phyloP scores from a whole-genome alignment of 2,329 filamentous ascomycete genomes.

The Xylariaceae sp. region DNA sequence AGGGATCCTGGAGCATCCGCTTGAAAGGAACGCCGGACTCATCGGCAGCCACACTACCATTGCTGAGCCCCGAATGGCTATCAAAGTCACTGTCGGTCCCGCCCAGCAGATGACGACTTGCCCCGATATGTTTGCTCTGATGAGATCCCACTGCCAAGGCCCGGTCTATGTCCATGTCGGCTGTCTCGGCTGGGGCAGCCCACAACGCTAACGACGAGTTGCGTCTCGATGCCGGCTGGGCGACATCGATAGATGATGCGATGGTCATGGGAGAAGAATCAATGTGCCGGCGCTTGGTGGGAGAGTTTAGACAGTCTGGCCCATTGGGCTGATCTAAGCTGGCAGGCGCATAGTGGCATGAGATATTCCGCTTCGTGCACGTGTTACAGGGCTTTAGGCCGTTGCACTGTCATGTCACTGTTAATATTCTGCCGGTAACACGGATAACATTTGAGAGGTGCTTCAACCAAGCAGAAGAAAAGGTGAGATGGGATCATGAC shows the following conservation, averaged over 20 bases:
- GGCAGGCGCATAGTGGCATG: constrained; percentile 39
- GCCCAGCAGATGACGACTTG: constrained; percentile 15
- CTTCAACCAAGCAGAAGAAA: too few species aligned
- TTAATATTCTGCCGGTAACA: too few species aligned
- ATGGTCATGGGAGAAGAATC: constrained; percentile 25
- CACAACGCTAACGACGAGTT: constrained; percentile 22
- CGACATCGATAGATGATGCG: constrained; percentile 26
- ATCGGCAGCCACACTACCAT: constrained; percentile 44
- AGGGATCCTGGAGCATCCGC: constrained; percentile 55
- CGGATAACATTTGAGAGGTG: too few species aligned
- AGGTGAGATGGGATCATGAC: too few species aligned
- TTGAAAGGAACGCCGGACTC: constrained; percentile 50
- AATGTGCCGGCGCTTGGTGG: constrained; percentile 33
- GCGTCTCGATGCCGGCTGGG: constrained; percentile 24
- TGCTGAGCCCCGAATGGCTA: constrained; percentile 33
- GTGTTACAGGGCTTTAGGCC: constrained; percentile 52
- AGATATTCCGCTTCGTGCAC: constrained; percentile 48
- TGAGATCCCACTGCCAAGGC: constrained; percentile 12
- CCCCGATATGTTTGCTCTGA: constrained; percentile 19
- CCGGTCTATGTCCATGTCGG: constrained; percentile 16
- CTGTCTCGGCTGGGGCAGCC: constrained; percentile 19
- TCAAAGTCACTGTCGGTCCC: constrained; percentile 28
- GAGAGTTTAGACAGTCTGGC: constrained; percentile 32
- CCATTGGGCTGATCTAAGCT: constrained; percentile 26
- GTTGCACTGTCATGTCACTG: constrained; percentile 45